Evolutionary conservation across 1,284 basidiomycete genomes (phyloP).

Genomic region (Rhodotorula sp.): DNA sequence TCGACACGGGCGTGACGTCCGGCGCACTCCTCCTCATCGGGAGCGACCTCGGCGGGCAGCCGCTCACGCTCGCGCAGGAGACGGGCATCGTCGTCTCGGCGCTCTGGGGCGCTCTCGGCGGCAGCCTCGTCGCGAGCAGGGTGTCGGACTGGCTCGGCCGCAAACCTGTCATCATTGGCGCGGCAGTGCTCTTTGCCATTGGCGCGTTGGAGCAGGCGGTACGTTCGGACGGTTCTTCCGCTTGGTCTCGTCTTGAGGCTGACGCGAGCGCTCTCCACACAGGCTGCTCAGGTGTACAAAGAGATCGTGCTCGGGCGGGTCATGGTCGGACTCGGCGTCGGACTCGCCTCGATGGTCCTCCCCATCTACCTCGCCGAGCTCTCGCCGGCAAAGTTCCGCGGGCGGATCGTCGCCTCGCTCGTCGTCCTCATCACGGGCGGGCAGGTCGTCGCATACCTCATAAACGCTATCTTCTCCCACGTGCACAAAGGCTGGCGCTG

Average conservation of each 20-base stretch:
- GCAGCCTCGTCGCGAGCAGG: slow-evolving; percentile 23
- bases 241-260: too few species aligned
- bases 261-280: too few species aligned
- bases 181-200: slow-evolving; percentile 43
- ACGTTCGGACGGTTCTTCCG: too few species aligned
- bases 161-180: slow-evolving; percentile 49
- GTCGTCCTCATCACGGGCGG: slow-evolving; percentile 47
- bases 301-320: slow-evolving; percentile 50
- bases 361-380: slow-evolving; percentile 53
- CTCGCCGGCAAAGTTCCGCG: slow-evolving; percentile 51
- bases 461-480: slow-evolving; percentile 48
- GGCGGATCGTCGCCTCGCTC: slow-evolving; percentile 51
- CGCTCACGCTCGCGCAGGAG: slow-evolving; percentile 25
- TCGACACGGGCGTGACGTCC: slow-evolving; percentile 36
- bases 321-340: slow-evolving; percentile 52
- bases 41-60: slow-evolving; percentile 16
- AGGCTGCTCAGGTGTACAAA: slow-evolving; percentile 40
- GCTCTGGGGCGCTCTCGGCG: slow-evolving; percentile 46
- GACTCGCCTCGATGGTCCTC: slow-evolving; percentile 49
- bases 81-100: slow-evolving; percentile 46
- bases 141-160: slow-evolving; percentile 50
- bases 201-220: slow-evolving; percentile 50
- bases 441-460: slow-evolving; percentile 48
- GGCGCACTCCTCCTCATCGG: slow-evolving; percentile 34
- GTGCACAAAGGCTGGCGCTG: slow-evolving; percentile 50